Evolutionary conservation across 495 filamentous ascomycete species (phyloP).

Genomic region (Penicillium riverlandense): DNA sequence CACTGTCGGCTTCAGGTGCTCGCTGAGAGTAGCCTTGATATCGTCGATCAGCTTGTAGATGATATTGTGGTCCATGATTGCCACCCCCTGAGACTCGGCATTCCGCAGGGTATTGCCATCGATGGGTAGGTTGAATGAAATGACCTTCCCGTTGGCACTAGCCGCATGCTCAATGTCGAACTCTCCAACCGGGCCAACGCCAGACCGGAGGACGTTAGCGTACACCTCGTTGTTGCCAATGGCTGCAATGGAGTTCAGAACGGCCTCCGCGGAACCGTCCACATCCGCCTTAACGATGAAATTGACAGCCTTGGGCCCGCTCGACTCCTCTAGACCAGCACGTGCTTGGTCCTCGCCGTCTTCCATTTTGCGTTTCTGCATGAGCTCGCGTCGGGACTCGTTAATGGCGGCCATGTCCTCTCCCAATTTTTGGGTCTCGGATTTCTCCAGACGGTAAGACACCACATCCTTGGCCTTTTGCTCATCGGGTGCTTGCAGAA

Average conservation of each 20-base stretch:
- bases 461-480: conserved; percentile 74
- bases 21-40: conserved; percentile 60
- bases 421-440: conserved; percentile 52
- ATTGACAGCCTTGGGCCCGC: conserved; percentile 57
- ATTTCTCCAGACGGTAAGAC: conserved; percentile 60
- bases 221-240: conserved; percentile 79
- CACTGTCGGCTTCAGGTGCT: conserved; percentile 57
- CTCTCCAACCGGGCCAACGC: conserved; percentile 72
- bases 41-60: conserved; percentile 90
- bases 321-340: conserved; percentile 19
- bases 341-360: conserved; percentile 27
- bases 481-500: conserved; percentile 75
- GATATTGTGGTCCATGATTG: conserved; percentile 77
- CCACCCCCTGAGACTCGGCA: conserved; percentile 63
- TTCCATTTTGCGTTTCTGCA: conserved; percentile 50
- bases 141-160: conserved; percentile 58
- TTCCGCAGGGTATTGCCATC: conserved; percentile 60
- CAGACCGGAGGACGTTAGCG: conserved; percentile 66
- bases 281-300: conserved; percentile 94
- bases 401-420: conserved; percentile 74
- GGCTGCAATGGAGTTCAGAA: conserved; percentile 61
- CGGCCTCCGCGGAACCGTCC: conserved; percentile 85
- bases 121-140: conserved; percentile 79
- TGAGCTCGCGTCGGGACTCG: conserved; percentile 52
- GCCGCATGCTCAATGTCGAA: conserved; percentile 86